Evolutionary conservation across 306 rosid species (phyloP), one percentile per base, ranked within the genome.

Genomic region (Abrus pulchellus): DNA sequence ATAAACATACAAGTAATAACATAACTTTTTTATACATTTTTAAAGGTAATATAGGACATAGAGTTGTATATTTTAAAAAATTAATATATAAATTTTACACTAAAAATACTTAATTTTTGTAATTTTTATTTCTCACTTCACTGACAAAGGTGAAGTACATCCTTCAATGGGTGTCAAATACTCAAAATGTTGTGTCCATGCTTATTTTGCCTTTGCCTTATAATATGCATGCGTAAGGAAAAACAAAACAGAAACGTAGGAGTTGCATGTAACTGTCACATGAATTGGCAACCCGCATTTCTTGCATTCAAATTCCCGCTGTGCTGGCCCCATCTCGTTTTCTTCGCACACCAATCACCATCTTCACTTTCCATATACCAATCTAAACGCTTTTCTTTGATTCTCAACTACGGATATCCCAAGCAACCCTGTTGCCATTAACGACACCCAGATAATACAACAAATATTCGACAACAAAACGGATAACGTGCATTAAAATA

Each of bases 281-380:
- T 59, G 78, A 61, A 52, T 43, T 2, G 59, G 10, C 61, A 34
- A 38, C 10, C 75, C 79, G 55, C 79, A 72, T 32, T 52, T 57
- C 2, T 29, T 62, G 76, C 76, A 75, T 75, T 29, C 3, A 9
- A 41, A 20, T n/a, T 36, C 11, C 7, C 1, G 50, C 13, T 54
- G 45, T 64, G 41, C 36, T 49, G 14, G 29, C 38, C 29, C 10
- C 9, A 43, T 48, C 63, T 67, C 61, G 62, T 30, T 7, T 56
- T 67, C 48, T 74, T 44, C 77, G 53, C 5, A 8, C 34, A 11
- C 34, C 52, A 11, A 34, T 20, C 20, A 20, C 20, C 20, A 20
- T 20, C 34, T 36, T 41, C 83, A 60, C n/a, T 57, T 10, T 4
- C 12, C 41, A 10, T 29, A 45, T 45, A 45, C 6, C 13, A 32